Evolutionary conservation across 371 early-diverging fungal species (phyloP), one percentile per base, ranked within the genome.

Genomic region (Gilbertella persicaria): DNA sequence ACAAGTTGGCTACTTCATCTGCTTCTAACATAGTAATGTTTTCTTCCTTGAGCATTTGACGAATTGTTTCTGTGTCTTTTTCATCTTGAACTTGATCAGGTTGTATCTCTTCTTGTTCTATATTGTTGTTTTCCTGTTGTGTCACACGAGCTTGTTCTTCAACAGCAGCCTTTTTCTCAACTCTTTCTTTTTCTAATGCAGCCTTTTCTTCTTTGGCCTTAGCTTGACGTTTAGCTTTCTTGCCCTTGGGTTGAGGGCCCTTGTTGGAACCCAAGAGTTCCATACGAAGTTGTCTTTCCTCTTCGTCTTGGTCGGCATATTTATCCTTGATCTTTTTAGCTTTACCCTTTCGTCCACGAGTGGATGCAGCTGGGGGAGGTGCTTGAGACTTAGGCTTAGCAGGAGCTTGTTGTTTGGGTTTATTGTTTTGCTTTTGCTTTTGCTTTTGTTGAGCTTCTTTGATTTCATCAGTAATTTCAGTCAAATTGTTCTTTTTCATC

Each of bases 241-340:
- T 89, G 33, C 87, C 88, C 62, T 89, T 89, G 9, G 79, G 71
- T 54, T 89, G 86, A 24, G 87, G 87, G 0, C 86, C 89, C 59
- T 80, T 85, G 49, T 83, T 80, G n/a, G 84, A 80, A 8, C 85
- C 89, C 5, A 96, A 71, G n/a, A 96, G 58, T 25, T 87, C 84
- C 84, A 94, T 84, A 50, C 91, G 85, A 37, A 92, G 62, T 53
- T 87, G 75, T 36, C 90, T 81, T 47, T 97, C 97, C 36, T 96
- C 94, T 36, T 97, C 96, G 53, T 94, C 94, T 71, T 96, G 95
- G 64, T 96, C 95, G 5, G 81, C 91, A 73, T 95, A 94, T 66
- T 95, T 96, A 38, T 85, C 86, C 73, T 94, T 94, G 37, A 91
- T 83, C 76, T 94, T 95, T 79, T 93, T 92, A 28, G 85, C 68